phyloP scores from a whole-genome alignment of 352 stramenopile genomes.

The Phytophthora sp. region DNA sequence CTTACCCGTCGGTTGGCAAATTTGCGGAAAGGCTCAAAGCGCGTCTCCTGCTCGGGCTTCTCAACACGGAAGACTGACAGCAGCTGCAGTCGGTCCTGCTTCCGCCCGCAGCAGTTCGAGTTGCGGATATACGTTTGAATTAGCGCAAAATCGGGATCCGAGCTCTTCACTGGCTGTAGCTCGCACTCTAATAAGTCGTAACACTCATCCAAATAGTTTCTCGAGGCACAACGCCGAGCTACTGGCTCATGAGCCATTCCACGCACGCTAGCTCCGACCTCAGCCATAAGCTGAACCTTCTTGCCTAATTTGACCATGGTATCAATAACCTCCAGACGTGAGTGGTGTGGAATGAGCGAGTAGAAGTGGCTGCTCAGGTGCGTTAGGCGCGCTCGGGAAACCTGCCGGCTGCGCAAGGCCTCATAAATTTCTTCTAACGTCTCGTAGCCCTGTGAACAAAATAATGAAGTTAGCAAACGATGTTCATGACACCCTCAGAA shows the following conservation, averaged over 20 bases:
- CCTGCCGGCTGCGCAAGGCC: slow-evolving; percentile 46
- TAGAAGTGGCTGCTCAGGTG: slow-evolving; percentile 73
- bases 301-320: slow-evolving; percentile 73
- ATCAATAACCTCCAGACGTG: slow-evolving; percentile 60
- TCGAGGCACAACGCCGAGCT: slow-evolving; percentile 40
- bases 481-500: too few species aligned
- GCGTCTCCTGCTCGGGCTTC: slow-evolving; percentile 51
- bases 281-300: slow-evolving; percentile 63
- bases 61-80: slow-evolving; percentile 68
- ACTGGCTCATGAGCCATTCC: slow-evolving; percentile 48
- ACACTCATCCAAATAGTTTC: slow-evolving; percentile 71
- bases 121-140: slow-evolving; percentile 77
- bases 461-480: too few species aligned
- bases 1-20: slow-evolving; percentile 63
- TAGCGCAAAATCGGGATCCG: slow-evolving; percentile 54
- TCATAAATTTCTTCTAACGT: slow-evolving; percentile 68
- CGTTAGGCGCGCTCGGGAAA: slow-evolving; percentile 42
- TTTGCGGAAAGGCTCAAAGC: slow-evolving; percentile 55
- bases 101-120: slow-evolving; percentile 70
- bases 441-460: slow-evolving; percentile 55
- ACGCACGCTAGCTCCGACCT: slow-evolving; percentile 50
- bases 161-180: slow-evolving; percentile 48
- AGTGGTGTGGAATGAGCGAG: slow-evolving; percentile 66
- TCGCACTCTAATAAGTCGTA: slow-evolving; percentile 60
- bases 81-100: slow-evolving; percentile 58